A percentile compares a stretch with the other conserved stretches of the same genome.
These are phyloP conservation scores for Aristolochia fimbriata DNA, from an alignment of 164 flowering plant genomes.

Conservation along the genomic window DNA sequence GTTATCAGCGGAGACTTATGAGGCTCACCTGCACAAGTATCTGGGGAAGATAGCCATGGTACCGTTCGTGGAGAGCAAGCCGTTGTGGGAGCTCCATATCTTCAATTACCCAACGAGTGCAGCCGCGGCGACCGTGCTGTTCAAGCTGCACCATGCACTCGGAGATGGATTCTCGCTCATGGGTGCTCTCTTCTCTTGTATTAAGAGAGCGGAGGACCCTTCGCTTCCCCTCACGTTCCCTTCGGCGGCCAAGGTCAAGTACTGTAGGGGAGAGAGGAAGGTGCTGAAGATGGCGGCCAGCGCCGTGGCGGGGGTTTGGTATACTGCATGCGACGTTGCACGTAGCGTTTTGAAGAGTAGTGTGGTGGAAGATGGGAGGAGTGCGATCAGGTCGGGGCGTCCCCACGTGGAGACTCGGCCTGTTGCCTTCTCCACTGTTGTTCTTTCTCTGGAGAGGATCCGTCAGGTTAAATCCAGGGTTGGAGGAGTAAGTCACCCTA, in stretches of 20 bases:
- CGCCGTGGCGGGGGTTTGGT: neutral
- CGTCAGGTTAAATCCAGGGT: slow-evolving; percentile 35
- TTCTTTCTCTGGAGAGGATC: slow-evolving; percentile 39
- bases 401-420: slow-evolving; percentile 28
- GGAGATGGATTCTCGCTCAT: slow-evolving; percentile 68
- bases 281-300: neutral
- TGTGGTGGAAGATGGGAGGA: slow-evolving; percentile 29
- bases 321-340: slow-evolving; percentile 26
- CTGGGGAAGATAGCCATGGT: slow-evolving; percentile 29
- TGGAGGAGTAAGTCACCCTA: slow-evolving; percentile 27
- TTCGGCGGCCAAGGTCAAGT: neutral
- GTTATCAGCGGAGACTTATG: slow-evolving; percentile 25
- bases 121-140: slow-evolving; percentile 22
- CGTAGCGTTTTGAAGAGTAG: slow-evolving; percentile 32
- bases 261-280: neutral
- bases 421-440: slow-evolving; percentile 19
- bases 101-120: slow-evolving; percentile 51
- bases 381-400: slow-evolving; percentile 33
- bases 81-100: slow-evolving; percentile 56
- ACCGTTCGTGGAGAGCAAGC: slow-evolving; percentile 24
- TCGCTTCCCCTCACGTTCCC: slow-evolving; percentile 46
- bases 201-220: slow-evolving; percentile 45
- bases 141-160: slow-evolving; percentile 60
- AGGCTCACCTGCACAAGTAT: slow-evolving; percentile 24
- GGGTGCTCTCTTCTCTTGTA: slow-evolving; percentile 49